Conservation (phyloP, 2,329 filamentous ascomycete species). For the Aspergillus sp. region DNA sequence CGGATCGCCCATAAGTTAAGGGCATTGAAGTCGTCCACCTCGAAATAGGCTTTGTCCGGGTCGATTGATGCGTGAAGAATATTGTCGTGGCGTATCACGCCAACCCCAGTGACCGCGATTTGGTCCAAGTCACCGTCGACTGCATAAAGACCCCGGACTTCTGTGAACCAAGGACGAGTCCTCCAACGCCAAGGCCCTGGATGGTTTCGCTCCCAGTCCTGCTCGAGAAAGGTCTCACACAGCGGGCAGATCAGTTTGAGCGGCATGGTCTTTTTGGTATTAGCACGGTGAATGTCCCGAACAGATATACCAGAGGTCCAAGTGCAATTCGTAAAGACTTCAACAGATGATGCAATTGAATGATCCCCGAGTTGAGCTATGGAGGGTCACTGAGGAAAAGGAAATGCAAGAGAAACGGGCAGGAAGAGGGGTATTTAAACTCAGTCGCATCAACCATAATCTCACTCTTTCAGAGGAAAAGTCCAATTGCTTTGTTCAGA, state of each 20-base stretch:
- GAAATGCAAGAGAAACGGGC: no score
- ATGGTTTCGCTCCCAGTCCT: background rate
- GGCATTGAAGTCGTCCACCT: background rate
- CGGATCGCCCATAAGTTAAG: conserved; percentile 8
- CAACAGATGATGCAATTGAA: no score
- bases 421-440: no score
- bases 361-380: no score
- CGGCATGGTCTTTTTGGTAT: background rate
- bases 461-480: no score
- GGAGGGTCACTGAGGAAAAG: no score
- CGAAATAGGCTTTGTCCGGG: conserved; percentile 1
- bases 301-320: no score
- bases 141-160: conserved; percentile 13
- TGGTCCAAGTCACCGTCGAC: background rate
- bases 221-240: conserved; percentile 13
- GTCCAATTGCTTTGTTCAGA: no score
- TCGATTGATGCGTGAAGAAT: conserved; percentile 2
- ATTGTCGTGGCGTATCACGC: background rate
- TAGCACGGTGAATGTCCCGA: no score
- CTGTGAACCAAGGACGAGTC: conserved; percentile 14
- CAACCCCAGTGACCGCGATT: conserved; percentile 8
- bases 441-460: no score
- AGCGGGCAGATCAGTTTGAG: conserved; percentile 15
- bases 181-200: background rate
- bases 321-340: background rate